These are phyloP conservation scores for Phycomyces blakesleeanus DNA, from an alignment of 192 early-diverging fungal species.

Conservation along the genomic window DNA sequence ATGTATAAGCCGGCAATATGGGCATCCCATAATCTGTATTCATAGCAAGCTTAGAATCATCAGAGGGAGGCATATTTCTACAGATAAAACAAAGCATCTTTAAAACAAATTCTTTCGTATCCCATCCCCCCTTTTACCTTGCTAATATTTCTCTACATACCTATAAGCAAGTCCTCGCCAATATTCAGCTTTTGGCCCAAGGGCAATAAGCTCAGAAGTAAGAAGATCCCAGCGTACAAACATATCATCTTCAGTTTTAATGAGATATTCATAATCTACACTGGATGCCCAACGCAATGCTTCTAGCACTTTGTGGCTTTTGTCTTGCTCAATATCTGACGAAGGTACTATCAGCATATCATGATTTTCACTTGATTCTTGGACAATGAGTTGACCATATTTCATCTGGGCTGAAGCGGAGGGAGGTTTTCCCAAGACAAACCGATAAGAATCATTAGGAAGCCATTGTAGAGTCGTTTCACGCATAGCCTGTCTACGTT, in stretches of 20 bases:
- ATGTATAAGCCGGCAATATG: slow-evolving; percentile 53
- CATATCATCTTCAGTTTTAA: slow-evolving; percentile 59
- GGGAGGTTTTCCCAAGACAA: slow-evolving; percentile 50
- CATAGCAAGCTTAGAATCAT: slow-evolving; percentile 35
- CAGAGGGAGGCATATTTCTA: slow-evolving; percentile 52
- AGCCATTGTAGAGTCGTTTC: slow-evolving; percentile 41
- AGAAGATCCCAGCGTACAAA: slow-evolving; percentile 56
- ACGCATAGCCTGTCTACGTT: slow-evolving; percentile 42
- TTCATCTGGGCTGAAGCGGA: slow-evolving; percentile 31
- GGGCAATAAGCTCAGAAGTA: slow-evolving; percentile 33
- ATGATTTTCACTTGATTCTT: slow-evolving; percentile 40
- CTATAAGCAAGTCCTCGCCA: slow-evolving; percentile 58
- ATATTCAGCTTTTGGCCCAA: slow-evolving; percentile 39
- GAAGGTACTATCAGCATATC: slow-evolving; percentile 53
- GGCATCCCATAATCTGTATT: slow-evolving; percentile 43
- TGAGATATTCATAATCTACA: slow-evolving; percentile 46
- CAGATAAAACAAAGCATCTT: background rate
- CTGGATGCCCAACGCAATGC: slow-evolving; percentile 49
- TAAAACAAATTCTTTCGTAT: background rate
- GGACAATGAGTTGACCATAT: slow-evolving; percentile 41
- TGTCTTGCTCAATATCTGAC: slow-evolving; percentile 47
- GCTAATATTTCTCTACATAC: no score
- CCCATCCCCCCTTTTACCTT: background rate
- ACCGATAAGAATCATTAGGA: slow-evolving; percentile 44
- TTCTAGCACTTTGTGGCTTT: slow-evolving; percentile 50